Evolutionary conservation across 2,329 filamentous ascomycete genomes (phyloP), one percentile per base, ranked within the genome.

Genomic region (Sclerotinia glacialis): DNA sequence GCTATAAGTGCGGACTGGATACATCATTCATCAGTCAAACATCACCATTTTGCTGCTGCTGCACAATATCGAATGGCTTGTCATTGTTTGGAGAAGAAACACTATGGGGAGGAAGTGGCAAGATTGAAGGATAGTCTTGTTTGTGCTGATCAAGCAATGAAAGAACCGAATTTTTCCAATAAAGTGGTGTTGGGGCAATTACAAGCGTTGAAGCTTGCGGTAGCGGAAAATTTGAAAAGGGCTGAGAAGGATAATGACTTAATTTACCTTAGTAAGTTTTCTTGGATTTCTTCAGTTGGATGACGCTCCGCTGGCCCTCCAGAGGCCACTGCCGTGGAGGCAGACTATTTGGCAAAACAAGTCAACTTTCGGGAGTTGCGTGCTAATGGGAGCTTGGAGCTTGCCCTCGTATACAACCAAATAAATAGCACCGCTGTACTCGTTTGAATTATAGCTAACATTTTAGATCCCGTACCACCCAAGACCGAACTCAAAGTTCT

Each of bases 241-340:
- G 93, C 94, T 0, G 94, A 98, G 77, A 96, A 92, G 77, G 95
- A 99, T 75, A 99, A 99, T 71, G 94, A 99, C 76, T 83, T 96
- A 72, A 97, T 99, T 21, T 99, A 97, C 76, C 81, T 98, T 3
- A 86, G 89, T 89, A 79, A 71, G 84, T 78, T 40, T 34, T 34
- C 8, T 16, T 31, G 31, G 12, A 31, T 9, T 58, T 14, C 8
- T 40, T 58, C 7, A 47, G 3, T 47, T 59, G 26, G 26, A 18
- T 59, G 42, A 59, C 56, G 26, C 56, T 59, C 56, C 56, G 56
- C 56, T 59, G 31, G 42, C 56, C 56, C 56, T 59, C 56, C 56
- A 21, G 42, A 42, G 42, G 42, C 56, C 26, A 59, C 56, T 59
- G 56, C 42, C 56, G 42, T 59, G 42, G 56, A 47, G 56, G 42